Conservation (phyloP, 1,284 basidiomycete genomes). For the Anthracocystis walkeri region DNA sequence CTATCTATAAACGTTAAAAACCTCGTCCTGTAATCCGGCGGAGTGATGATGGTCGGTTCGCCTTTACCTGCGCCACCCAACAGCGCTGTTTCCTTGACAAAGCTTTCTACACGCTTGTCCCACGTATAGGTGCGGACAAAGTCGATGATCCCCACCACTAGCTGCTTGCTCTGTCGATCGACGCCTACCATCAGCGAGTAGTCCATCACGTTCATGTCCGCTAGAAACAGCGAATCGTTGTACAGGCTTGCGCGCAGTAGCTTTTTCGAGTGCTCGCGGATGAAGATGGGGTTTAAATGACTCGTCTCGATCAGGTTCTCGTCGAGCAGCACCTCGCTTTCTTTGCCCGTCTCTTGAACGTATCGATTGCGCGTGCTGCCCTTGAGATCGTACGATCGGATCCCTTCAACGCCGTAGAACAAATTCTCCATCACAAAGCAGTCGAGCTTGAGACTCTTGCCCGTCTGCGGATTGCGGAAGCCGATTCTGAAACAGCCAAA, state of each 20-base stretch:
- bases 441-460: constrained; percentile 90
- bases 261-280: constrained; percentile 93
- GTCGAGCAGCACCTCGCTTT: constrained; percentile 89
- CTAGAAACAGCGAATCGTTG: constrained; percentile 87
- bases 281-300: constrained; percentile 81
- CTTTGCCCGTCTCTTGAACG: constrained; percentile 87
- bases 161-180: constrained; percentile 58
- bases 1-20: constrained; percentile 68
- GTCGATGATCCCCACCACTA: constrained; percentile 95
- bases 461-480: constrained; percentile 82
- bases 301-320: constrained; percentile 83
- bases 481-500: constrained; percentile 98
- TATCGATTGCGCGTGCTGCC: constrained; percentile 70
- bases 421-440: constrained; percentile 96
- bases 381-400: constrained; percentile 73
- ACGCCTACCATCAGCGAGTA: constrained; percentile 97
- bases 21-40: constrained; percentile 65
- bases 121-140: constrained; percentile 94
- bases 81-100: constrained; percentile 94
- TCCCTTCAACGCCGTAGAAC: constrained; percentile 89
- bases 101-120: constrained; percentile 98
- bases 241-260: constrained; percentile 88
- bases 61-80: constrained; percentile 75
- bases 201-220: constrained; percentile 94
- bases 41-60: constrained; percentile 67